Conservation (phyloP, 345 rosid species). For the Microcos paniculata region DNA sequence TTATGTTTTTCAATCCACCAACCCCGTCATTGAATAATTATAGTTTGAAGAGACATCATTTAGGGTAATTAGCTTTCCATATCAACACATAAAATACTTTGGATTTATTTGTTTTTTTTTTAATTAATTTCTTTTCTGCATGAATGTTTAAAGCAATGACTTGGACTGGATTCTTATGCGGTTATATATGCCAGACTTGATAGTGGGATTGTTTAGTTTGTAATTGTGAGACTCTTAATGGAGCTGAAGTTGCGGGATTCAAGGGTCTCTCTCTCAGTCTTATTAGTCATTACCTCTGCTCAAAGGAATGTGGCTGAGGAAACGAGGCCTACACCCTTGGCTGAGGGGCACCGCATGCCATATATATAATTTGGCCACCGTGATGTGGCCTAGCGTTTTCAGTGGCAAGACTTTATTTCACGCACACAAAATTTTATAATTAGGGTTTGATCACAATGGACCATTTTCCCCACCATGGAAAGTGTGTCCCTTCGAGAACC, state of each 20-base stretch:
- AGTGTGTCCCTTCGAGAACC: too few species aligned
- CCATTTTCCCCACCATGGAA: not conserved
- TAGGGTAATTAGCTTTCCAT: too few species aligned
- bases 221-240: not conserved
- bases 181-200: too few species aligned
- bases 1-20: too few species aligned
- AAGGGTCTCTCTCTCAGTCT: not conserved
- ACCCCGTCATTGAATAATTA: too few species aligned
- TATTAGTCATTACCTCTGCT: not conserved
- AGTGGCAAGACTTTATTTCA: not conserved
- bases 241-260: not conserved
- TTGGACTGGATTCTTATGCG: too few species aligned
- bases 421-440: not conserved
- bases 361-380: not conserved
- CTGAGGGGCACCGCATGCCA: not conserved
- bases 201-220: not conserved
- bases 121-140: too few species aligned
- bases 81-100: not conserved
- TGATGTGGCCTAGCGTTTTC: not conserved
- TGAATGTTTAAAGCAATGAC: too few species aligned
- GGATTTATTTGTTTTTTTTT: not conserved
- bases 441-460: not conserved
- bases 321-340: not conserved
- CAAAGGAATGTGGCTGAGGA: not conserved
- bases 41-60: too few species aligned